These are phyloP conservation scores for Paramecium bursaria DNA, from an alignment of 73 alveolate species.

Conservation along the genomic window DNA sequence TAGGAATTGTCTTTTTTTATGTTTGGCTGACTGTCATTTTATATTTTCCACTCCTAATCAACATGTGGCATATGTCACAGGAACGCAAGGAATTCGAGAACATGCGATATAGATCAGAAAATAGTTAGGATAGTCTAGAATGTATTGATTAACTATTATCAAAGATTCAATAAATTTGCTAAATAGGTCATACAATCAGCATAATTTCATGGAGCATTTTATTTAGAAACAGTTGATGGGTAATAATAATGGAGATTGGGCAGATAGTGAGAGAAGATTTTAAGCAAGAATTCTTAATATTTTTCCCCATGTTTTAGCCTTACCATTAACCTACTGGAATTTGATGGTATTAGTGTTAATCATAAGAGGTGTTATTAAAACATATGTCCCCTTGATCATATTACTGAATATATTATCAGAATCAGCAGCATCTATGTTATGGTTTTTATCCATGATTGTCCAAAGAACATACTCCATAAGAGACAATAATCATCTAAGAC, in stretches of 20 bases:
- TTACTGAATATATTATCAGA: not conserved
- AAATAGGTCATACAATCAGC: slow-evolving; percentile 39
- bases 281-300: slow-evolving; percentile 22
- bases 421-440: not conserved
- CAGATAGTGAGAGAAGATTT: not conserved
- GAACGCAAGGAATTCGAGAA: not conserved
- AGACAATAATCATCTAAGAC: slow-evolving; percentile 21
- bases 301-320: slow-evolving; percentile 5
- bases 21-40: not conserved
- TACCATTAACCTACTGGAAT: slow-evolving; percentile 1
- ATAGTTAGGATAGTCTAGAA: not conserved
- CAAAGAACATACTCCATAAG: slow-evolving; percentile 8
- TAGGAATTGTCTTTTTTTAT: not conserved
- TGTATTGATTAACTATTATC: not conserved
- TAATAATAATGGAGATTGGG: slow-evolving; percentile 15
- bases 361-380: not conserved
- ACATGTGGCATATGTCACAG: not conserved
- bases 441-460: slow-evolving; percentile 24
- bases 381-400: not conserved
- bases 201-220: slow-evolving; percentile 24
- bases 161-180: slow-evolving; percentile 39
- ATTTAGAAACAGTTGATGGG: slow-evolving; percentile 29
- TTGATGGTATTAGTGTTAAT: not conserved
- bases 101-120: not conserved
- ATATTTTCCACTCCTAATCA: not conserved